A percentile compares a stretch with the other conserved stretches of the same genome.
Evolutionary conservation across 2,329 filamentous ascomycete genomes (phyloP).

Genomic region (Microcyclospora pomicola): DNA sequence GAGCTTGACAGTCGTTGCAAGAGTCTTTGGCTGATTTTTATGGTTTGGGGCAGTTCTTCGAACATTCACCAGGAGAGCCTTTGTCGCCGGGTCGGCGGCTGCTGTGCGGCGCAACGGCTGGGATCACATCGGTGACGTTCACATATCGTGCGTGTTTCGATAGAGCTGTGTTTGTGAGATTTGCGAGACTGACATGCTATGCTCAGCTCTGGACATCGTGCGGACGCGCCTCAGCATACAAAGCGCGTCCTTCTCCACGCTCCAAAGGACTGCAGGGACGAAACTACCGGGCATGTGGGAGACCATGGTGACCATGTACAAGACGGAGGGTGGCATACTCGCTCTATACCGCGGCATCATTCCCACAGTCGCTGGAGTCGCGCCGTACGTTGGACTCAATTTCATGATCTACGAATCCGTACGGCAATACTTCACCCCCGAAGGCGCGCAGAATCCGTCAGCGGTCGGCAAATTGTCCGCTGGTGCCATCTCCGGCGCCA

Average conservation of each 20-base stretch:
- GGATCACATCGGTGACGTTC: slow-evolving; percentile 85
- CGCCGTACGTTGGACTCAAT: slow-evolving; percentile 92
- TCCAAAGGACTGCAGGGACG: slow-evolving; percentile 40
- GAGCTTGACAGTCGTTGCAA: neutral
- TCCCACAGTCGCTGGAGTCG: slow-evolving; percentile 87
- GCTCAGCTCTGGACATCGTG: slow-evolving; percentile 69
- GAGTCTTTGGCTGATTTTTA: slow-evolving; percentile 1
- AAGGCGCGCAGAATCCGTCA: slow-evolving; percentile 72
- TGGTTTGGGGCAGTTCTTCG: slow-evolving; percentile 47
- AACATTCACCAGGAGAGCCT: slow-evolving; percentile 58
- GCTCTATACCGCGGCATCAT: slow-evolving; percentile 92
- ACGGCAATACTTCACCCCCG: slow-evolving; percentile 68
- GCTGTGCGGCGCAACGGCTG: slow-evolving; percentile 79
- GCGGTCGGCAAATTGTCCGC: slow-evolving; percentile 71
- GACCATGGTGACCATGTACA: slow-evolving; percentile 74
- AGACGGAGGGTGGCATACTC: slow-evolving; percentile 67
- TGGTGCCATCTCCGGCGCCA: slow-evolving; percentile 85
- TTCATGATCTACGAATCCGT: slow-evolving; percentile 97
- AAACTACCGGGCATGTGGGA: slow-evolving; percentile 86
- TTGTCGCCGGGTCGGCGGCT: slow-evolving; percentile 63
- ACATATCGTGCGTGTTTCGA: slow-evolving; percentile 50
- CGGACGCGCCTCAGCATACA: slow-evolving; percentile 92
- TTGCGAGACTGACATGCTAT: no score
- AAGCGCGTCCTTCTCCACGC: slow-evolving; percentile 79
- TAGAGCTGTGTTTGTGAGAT: no score